Conservation (phyloP, 768 basidiomycete genomes). For the Rhodotorula kratochvilovae region DNA sequence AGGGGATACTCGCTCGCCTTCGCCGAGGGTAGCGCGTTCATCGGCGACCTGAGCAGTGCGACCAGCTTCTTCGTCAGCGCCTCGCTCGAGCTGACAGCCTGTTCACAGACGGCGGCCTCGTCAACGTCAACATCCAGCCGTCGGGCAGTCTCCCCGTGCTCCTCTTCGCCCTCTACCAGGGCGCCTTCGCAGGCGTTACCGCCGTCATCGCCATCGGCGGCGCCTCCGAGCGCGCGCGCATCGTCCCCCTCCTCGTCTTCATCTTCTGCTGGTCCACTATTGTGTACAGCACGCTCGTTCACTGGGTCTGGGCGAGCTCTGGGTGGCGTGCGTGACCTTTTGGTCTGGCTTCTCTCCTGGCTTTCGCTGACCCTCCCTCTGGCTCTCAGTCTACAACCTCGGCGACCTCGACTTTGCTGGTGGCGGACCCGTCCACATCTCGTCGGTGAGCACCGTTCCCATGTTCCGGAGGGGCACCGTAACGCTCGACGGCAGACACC, state of each 20-base stretch:
- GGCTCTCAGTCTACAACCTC: not conserved
- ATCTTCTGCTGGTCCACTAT: constrained; percentile 54
- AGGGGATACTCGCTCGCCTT: constrained; percentile 83
- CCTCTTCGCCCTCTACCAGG: constrained; percentile 69
- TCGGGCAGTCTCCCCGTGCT: constrained; percentile 75
- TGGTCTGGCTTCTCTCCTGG: not conserved
- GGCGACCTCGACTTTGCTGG: constrained; percentile 54
- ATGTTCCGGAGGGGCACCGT: too few relatives aligned
- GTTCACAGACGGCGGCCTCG: constrained; percentile 57
- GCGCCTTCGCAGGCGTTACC: not conserved
- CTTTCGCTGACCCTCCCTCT: not conserved
- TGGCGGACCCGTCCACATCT: constrained; percentile 84
- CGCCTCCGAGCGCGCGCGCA: constrained; percentile 77
- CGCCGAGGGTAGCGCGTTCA: constrained; percentile 56
- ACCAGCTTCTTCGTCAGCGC: too few relatives aligned
- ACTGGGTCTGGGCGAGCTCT: constrained; percentile 69
- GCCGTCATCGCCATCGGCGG: constrained; percentile 59
- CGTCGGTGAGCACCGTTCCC: constrained; percentile 48
- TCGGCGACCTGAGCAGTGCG: constrained; percentile 71
- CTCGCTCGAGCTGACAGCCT: too few relatives aligned
- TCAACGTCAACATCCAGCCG: constrained; percentile 63
- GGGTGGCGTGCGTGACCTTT: constrained; percentile 59
- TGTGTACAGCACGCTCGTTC: constrained; percentile 48
- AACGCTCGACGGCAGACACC: too few relatives aligned
- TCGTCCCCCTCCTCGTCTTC: constrained; percentile 64